A percentile compares a stretch with the other conserved stretches of the same genome.
These are phyloP conservation scores for Wickerhamiella qilinensis DNA, from an alignment of 805 yeast genomes.

Conservation along the genomic window DNA sequence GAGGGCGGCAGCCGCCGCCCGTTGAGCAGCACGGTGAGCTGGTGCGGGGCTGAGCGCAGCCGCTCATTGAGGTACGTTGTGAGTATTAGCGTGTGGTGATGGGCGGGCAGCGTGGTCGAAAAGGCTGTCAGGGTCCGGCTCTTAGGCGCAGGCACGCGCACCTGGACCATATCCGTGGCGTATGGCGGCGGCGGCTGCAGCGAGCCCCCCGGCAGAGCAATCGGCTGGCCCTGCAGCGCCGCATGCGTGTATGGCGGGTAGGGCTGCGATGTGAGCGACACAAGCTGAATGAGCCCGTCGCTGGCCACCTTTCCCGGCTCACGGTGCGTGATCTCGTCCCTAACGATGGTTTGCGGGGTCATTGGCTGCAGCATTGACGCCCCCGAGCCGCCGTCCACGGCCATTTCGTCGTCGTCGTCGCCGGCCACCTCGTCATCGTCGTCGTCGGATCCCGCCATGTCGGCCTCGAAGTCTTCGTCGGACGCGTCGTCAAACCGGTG, in stretches of 20 bases:
- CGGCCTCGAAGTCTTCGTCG: constrained; percentile 11
- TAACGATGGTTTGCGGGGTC: constrained; percentile 9
- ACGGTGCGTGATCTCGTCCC: constrained; percentile 15
- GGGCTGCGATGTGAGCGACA: constrained; percentile 12
- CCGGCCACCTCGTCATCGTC: constrained; percentile 17
- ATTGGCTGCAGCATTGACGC: neutral
- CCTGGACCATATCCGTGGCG: constrained; percentile 14
- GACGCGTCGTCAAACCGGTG: constrained; percentile 10
- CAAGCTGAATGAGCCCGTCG: constrained; percentile 14
- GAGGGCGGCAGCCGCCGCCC: constrained; percentile 18
- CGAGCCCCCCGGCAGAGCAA: too few relatives aligned
- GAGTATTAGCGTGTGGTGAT: constrained; percentile 31
- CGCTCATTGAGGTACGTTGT: constrained; percentile 29
- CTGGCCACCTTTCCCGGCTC: constrained; percentile 10
- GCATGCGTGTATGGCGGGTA: constrained; percentile 7
- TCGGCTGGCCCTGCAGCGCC: constrained; percentile 2
- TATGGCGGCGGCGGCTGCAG: constrained; percentile 10
- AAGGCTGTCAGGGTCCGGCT: constrained; percentile 12
- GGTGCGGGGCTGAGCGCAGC: constrained; percentile 21
- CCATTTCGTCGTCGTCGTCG: constrained; percentile 15
- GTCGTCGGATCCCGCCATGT: constrained; percentile 13
- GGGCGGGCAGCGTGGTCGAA: constrained; percentile 28
- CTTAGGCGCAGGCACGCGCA: constrained; percentile 14
- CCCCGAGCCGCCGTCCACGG: constrained; percentile 5
- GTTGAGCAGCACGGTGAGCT: constrained; percentile 19